A percentile compares a stretch with the other conserved stretches of the same genome.
These are phyloP conservation scores for Cantharellus cinnabarinus DNA, from an alignment of 768 basidiomycete species.

Conservation along the genomic window DNA sequence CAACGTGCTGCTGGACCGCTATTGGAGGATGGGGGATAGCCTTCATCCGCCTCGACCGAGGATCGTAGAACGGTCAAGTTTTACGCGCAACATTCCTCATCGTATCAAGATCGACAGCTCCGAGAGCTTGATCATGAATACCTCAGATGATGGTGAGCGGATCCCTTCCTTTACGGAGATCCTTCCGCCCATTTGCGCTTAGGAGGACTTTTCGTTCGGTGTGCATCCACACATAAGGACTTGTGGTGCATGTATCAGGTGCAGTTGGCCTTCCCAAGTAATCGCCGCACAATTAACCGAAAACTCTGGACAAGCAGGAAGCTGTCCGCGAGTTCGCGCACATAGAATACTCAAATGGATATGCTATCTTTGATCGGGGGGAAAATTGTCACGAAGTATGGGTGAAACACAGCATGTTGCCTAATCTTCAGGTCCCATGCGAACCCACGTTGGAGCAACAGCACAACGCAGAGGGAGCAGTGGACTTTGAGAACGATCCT, in stretches of 20 bases:
- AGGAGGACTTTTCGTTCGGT: constrained; percentile 41
- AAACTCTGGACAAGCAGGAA: constrained; percentile 16
- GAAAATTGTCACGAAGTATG: constrained; percentile 47
- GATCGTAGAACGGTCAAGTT: not conserved
- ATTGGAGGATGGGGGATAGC: no score
- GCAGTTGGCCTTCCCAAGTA: not conserved
- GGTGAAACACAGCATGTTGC: constrained; percentile 12
- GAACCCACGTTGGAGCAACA: not conserved
- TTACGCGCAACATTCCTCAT: constrained; percentile 18
- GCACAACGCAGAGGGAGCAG: not conserved
- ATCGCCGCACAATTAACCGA: not conserved
- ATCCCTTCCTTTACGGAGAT: not conserved
- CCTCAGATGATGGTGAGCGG: constrained; percentile 15
- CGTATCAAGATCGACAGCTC: constrained; percentile 59
- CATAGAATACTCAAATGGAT: constrained; percentile 53
- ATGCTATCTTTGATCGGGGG: constrained; percentile 44
- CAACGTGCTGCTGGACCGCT: no score
- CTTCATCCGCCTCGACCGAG: no score
- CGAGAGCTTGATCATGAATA: constrained; percentile 37
- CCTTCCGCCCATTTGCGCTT: constrained; percentile 1
- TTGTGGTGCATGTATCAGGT: constrained; percentile 43
- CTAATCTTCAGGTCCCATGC: not conserved
- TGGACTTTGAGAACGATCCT: not conserved
- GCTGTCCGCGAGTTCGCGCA: constrained; percentile 38
- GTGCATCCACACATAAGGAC: constrained; percentile 26